Percentiles rank a stretch among this genome's conserved stretches.
phyloP scores from a whole-genome alignment of 2,329 filamentous ascomycete genomes.

The Didymella keratinophila region DNA sequence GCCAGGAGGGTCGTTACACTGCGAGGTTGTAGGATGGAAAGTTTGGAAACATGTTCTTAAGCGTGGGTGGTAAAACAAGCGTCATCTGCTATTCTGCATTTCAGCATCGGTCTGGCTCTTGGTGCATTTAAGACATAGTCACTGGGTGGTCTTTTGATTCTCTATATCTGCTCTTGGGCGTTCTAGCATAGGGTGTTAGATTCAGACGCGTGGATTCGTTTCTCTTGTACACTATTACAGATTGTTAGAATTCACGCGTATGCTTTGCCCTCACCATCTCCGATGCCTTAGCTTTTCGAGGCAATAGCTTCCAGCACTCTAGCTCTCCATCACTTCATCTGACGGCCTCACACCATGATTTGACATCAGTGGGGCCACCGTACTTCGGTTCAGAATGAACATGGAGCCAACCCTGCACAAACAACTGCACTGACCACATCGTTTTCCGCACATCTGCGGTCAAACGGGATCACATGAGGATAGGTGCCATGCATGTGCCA shows the following conservation, averaged over 20 bases:
- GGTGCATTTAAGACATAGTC: neutral
- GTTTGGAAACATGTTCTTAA: slow-evolving; percentile 3
- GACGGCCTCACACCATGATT: slow-evolving; percentile 1
- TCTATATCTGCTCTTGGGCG: neutral
- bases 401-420: slow-evolving; percentile 12
- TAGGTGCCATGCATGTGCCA: slow-evolving; percentile 26
- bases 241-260: neutral
- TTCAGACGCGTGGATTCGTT: neutral
- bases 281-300: neutral
- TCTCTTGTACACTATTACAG: neutral
- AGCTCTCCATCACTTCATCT: neutral
- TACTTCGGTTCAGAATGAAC: neutral
- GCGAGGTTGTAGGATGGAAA: slow-evolving; percentile 5
- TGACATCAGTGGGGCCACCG: neutral
- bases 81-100: slow-evolving; percentile 7
- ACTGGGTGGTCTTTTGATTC: neutral
- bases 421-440: slow-evolving; percentile 30
- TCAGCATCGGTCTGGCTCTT: slow-evolving; percentile 1
- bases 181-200: neutral
- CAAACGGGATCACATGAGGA: slow-evolving; percentile 25
- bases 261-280: neutral
- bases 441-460: slow-evolving; percentile 33
- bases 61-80: slow-evolving; percentile 20
- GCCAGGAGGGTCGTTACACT: slow-evolving; percentile 8
- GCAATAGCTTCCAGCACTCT: neutral